Evolutionary conservation across 2,329 filamentous ascomycete genomes (phyloP).

Genomic region (Aschersonia sp.): DNA sequence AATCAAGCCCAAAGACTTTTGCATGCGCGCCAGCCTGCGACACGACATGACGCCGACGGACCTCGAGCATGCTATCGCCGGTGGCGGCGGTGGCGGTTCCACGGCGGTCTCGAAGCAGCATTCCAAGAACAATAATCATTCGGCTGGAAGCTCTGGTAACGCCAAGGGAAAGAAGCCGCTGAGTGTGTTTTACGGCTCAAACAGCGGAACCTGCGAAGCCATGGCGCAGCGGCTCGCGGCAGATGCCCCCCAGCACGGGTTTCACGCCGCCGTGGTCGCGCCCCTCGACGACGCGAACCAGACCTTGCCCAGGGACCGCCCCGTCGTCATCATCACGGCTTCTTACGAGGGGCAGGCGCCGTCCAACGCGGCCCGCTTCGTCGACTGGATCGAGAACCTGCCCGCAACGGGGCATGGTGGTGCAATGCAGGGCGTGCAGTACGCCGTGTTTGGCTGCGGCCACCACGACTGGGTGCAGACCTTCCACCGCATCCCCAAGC

Average conservation of each 20-base stretch:
- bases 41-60: conserved; percentile 29
- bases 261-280: conserved; percentile 34
- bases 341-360: conserved; percentile 64
- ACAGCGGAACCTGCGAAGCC: conserved; percentile 60
- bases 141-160: background rate
- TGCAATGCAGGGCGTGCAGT: conserved; percentile 41
- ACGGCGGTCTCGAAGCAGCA: conserved; percentile 2
- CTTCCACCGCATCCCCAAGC: conserved; percentile 52
- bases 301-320: conserved; percentile 42
- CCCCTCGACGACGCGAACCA: conserved; percentile 48
- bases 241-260: conserved; percentile 45
- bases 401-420: conserved; percentile 18
- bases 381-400: conserved; percentile 46
- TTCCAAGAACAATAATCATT: background rate
- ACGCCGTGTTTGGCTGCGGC: conserved; percentile 58
- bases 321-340: conserved; percentile 52
- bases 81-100: conserved; percentile 5
- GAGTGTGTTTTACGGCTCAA: conserved; percentile 59
- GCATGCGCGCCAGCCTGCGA: conserved; percentile 42
- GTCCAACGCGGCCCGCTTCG: conserved; percentile 56
- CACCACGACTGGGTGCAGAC: conserved; percentile 42
- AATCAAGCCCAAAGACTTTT: conserved; percentile 49
- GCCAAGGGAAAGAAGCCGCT: conserved; percentile 25
- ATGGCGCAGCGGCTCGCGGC: conserved; percentile 49
- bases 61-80: conserved; percentile 30